These are phyloP conservation scores for Laburnicola sp. DNA, from an alignment of 2,329 filamentous ascomycete genomes.

Conservation along the genomic window DNA sequence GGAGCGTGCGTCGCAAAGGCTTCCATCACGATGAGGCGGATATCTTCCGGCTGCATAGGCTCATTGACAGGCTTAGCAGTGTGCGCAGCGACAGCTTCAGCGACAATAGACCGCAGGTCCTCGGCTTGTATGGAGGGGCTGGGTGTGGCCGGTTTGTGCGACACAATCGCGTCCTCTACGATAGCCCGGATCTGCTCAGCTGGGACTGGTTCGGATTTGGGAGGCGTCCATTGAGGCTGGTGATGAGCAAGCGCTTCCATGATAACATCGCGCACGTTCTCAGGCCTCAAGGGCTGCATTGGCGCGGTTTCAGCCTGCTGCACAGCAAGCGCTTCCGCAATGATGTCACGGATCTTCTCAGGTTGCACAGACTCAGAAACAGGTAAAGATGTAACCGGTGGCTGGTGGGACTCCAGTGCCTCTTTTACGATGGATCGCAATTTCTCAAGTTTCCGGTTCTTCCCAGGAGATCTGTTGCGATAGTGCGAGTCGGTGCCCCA, in stretches of 20 bases:
- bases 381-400: conserved; percentile 32
- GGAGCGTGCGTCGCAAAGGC: conserved; percentile 36
- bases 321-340: conserved; percentile 65
- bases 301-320: conserved; percentile 41
- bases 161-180: conserved; percentile 65
- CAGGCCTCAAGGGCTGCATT: conserved; percentile 14
- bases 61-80: conserved; percentile 19
- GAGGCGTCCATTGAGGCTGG: conserved; percentile 26
- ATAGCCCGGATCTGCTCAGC: conserved; percentile 72
- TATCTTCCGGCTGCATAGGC: conserved; percentile 25
- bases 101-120: conserved; percentile 32
- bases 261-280: conserved; percentile 27
- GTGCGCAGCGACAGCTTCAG: conserved; percentile 26
- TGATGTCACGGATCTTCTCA: conserved; percentile 69
- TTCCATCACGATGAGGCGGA: conserved; percentile 34
- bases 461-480: conserved; percentile 74
- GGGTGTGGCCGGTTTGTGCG: conserved; percentile 40
- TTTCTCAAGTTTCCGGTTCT: conserved; percentile 80
- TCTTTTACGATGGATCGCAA: conserved; percentile 65
- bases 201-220: conserved; percentile 34
- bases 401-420: conserved; percentile 59
- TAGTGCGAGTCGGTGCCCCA: conserved; percentile 55
- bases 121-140: conserved; percentile 31
- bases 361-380: conserved; percentile 47
- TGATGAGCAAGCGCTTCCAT: conserved; percentile 31